Conservation (phyloP, 2,329 filamentous ascomycete genomes). For the Ambrosiella cleistominuta region DNA sequence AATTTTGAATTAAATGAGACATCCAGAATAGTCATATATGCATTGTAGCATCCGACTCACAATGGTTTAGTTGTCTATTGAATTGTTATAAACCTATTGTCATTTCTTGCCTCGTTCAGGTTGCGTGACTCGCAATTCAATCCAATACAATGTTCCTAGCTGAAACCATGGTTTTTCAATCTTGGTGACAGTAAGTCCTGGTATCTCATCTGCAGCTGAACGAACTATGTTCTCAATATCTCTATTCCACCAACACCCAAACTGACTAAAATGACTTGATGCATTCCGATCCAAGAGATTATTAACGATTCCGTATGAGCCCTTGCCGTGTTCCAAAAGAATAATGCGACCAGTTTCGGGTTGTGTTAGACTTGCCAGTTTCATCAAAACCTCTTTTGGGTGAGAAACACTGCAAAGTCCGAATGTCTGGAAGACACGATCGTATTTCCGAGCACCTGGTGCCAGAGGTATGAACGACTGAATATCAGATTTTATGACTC, state of each 20-base stretch:
- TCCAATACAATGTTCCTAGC: conserved; percentile 39
- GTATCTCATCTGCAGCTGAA: conserved; percentile 28
- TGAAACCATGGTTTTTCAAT: conserved; percentile 35
- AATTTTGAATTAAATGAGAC: no score
- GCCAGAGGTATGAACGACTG: conserved; percentile 26
- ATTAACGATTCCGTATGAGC: conserved; percentile 37
- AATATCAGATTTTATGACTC: conserved; percentile 33
- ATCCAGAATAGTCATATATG: no score
- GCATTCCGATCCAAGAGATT: conserved; percentile 37
- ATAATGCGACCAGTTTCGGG: conserved; percentile 41
- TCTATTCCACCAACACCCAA: conserved; percentile 53
- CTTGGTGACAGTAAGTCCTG: conserved; percentile 38
- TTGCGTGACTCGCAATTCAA: conserved; percentile 33
- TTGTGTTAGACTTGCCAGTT: conserved; percentile 33
- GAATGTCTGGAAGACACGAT: conserved; percentile 47
- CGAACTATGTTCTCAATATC: conserved; percentile 39
- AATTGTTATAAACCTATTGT: no score
- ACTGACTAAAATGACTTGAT: conserved; percentile 36
- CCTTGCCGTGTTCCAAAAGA: conserved; percentile 45
- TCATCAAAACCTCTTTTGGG: conserved; percentile 34
- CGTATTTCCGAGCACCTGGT: conserved; percentile 26
- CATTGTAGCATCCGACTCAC: not conserved
- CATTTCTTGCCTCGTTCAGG: not conserved
- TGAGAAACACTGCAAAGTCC: conserved; percentile 45
- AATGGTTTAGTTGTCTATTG: not conserved